These are phyloP conservation scores for Hibiscus trionum DNA, from an alignment of 345 rosid genomes.

Conservation along the genomic window DNA sequence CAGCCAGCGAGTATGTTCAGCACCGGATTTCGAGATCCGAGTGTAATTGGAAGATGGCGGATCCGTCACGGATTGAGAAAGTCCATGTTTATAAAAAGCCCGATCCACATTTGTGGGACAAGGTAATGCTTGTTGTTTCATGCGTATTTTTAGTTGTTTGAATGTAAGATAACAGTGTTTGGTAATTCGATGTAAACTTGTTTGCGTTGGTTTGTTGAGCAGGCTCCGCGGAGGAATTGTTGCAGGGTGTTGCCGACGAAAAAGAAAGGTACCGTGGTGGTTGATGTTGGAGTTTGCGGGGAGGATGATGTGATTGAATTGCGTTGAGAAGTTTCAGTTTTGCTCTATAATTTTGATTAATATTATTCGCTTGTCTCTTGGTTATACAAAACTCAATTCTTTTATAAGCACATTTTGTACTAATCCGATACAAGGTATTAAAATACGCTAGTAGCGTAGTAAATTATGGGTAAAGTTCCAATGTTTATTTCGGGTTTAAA, in stretches of 20 bases:
- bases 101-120: slow-evolving; percentile 3
- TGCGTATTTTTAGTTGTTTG: not conserved
- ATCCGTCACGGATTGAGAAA: slow-evolving; percentile 26
- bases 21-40: slow-evolving; percentile 9
- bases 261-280: slow-evolving; percentile 27
- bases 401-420: too few relatives aligned
- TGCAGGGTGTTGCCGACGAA: slow-evolving; percentile 33
- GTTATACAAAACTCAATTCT: too few relatives aligned
- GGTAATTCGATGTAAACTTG: not conserved
- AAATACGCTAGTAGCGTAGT: too few relatives aligned
- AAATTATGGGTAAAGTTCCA: too few relatives aligned
- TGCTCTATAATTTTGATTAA: too few relatives aligned
- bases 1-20: slow-evolving; percentile 35
- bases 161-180: not conserved
- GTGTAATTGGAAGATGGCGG: slow-evolving; percentile 36
- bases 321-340: not conserved
- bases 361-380: too few relatives aligned
- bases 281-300: slow-evolving; percentile 42
- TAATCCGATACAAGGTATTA: too few relatives aligned
- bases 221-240: slow-evolving; percentile 60
- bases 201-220: not conserved
- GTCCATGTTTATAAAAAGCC: slow-evolving; percentile 37
- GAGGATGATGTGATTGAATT: slow-evolving; percentile 38
- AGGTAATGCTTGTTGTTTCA: slow-evolving; percentile 15
- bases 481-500: too few relatives aligned